Conservation (phyloP, 805 yeast species). For the Priceomyces fermenticarens region DNA sequence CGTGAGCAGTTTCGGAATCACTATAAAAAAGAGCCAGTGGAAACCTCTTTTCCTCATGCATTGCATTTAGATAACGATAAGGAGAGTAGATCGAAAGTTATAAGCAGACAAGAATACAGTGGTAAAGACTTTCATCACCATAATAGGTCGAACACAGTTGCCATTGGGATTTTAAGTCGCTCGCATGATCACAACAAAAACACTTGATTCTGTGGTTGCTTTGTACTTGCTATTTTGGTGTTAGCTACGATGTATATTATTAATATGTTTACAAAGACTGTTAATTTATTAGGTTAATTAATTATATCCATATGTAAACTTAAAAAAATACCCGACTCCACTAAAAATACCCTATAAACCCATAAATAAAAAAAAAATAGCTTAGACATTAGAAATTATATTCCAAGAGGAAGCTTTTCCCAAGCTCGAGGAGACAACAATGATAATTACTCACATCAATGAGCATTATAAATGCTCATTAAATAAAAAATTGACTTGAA, state of each 20-base stretch:
- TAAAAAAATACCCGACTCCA: background rate
- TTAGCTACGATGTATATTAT: too few species aligned
- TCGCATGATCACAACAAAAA: background rate
- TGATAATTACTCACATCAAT: background rate
- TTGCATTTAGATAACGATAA: constrained; percentile 35
- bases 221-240: too few species aligned
- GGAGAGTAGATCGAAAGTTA: constrained; percentile 20
- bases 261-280: too few species aligned
- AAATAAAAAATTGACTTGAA: constrained; percentile 1
- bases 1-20: constrained; percentile 40
- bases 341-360: background rate
- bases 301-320: background rate
- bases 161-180: constrained; percentile 38
- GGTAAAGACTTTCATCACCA: constrained; percentile 20
- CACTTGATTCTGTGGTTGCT: too few species aligned
- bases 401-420: too few species aligned
- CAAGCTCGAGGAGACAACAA: background rate
- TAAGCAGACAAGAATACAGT: constrained; percentile 14
- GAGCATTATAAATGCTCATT: background rate
- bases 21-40: constrained; percentile 44
- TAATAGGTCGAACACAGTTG: constrained; percentile 37
- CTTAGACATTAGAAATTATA: background rate
- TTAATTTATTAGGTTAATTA: background rate
- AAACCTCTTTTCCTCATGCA: constrained; percentile 39
- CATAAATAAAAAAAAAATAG: background rate